Evolutionary conservation across 225 moss, liverwort and hornwort genomes (phyloP).

Genomic region (Anthoceros angustus): DNA sequence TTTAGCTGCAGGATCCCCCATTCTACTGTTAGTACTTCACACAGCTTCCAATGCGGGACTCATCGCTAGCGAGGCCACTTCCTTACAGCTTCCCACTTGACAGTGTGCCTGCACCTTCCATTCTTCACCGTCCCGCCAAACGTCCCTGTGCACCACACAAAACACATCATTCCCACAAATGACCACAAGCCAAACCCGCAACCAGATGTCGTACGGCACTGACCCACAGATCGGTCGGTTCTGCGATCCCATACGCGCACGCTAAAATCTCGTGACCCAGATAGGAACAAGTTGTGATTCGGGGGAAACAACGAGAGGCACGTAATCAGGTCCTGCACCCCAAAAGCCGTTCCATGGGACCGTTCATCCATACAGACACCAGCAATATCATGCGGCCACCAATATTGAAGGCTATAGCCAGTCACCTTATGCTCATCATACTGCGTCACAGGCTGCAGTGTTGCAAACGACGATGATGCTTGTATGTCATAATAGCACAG

Average conservation of each 20-base stretch:
- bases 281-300: slow-evolving; percentile 80
- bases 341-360: neutral
- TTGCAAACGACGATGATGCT: slow-evolving; percentile 58
- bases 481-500: slow-evolving; percentile 96
- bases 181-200: no score
- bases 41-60: no score
- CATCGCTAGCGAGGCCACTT: no score
- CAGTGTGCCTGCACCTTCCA: slow-evolving; percentile 73
- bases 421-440: slow-evolving; percentile 91
- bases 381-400: neutral
- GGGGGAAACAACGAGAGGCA: slow-evolving; percentile 92
- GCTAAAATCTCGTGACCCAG: slow-evolving; percentile 89
- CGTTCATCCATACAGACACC: neutral
- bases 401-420: neutral
- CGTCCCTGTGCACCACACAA: slow-evolving; percentile 40
- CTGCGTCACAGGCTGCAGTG: slow-evolving; percentile 78
- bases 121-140: slow-evolving; percentile 75
- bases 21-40: no score
- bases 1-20: no score
- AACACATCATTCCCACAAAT: no score
- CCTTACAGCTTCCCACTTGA: no score
- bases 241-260: slow-evolving; percentile 98
- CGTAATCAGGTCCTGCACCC: slow-evolving; percentile 86
- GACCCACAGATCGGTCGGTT: slow-evolving; percentile 71
- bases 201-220: slow-evolving; percentile 15